These are phyloP conservation scores for Cyanodermella asteris DNA, from an alignment of 2,329 filamentous ascomycete species.

Conservation along the genomic window DNA sequence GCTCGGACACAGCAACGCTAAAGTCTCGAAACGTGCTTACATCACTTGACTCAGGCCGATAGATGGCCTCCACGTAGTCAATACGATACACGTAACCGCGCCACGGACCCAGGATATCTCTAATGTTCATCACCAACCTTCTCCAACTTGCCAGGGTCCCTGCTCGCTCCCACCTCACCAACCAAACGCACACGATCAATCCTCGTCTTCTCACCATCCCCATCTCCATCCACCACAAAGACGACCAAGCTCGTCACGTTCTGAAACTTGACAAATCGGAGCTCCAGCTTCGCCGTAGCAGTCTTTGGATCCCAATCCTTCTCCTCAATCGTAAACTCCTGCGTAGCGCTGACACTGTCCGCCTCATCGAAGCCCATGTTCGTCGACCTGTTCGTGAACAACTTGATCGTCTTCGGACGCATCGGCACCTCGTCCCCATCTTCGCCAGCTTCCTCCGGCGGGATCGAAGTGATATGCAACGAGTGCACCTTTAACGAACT, in stretches of 20 bases:
- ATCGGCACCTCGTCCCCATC: constrained; percentile 56
- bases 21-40: too few species aligned
- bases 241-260: constrained; percentile 70
- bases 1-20: too few species aligned
- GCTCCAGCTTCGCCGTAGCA: constrained; percentile 46
- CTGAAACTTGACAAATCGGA: constrained; percentile 96
- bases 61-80: too few species aligned
- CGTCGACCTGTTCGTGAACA: constrained; percentile 75
- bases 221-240: constrained; percentile 73
- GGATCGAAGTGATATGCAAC: constrained; percentile 62
- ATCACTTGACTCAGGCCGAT: too few species aligned
- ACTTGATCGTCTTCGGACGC: constrained; percentile 59
- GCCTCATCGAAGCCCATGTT: constrained; percentile 91
- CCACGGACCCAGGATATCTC: too few species aligned
- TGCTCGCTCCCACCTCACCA: constrained; percentile 77
- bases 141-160: constrained; percentile 83
- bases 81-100: too few species aligned
- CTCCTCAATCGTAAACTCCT: constrained; percentile 51
- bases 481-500: constrained; percentile 77
- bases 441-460: constrained; percentile 27
- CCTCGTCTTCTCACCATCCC: constrained; percentile 64
- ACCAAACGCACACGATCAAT: constrained; percentile 42
- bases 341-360: constrained; percentile 62
- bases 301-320: constrained; percentile 59
- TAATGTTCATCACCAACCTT: constrained; percentile 70